phyloP scores from a whole-genome alignment of 202 grass and related monocot species.

The Digitaria exilis region DNA sequence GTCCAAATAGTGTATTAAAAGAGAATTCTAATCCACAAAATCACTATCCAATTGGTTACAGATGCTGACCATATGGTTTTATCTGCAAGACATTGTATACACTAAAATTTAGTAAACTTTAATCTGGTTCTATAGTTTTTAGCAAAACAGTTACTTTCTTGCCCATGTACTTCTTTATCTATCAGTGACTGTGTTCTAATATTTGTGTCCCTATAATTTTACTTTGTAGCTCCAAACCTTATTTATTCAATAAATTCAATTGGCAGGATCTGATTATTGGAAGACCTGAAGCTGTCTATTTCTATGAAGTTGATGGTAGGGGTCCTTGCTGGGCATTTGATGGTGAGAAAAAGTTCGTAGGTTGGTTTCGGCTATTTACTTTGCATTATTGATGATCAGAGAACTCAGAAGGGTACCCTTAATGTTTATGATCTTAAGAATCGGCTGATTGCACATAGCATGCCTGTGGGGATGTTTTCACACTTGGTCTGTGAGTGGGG shows the following conservation, averaged over 20 bases:
- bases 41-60: constrained; percentile 22
- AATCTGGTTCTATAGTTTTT: constrained; percentile 4
- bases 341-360: constrained; percentile 89
- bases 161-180: constrained; percentile 1
- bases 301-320: constrained; percentile 92
- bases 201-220: constrained; percentile 7
- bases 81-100: neutral
- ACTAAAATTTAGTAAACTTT: constrained; percentile 9
- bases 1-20: neutral
- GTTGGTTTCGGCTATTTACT: constrained; percentile 97
- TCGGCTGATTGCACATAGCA: constrained; percentile 86
- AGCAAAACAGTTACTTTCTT: neutral
- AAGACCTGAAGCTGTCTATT: constrained; percentile 98
- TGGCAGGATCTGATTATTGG: constrained; percentile 87
- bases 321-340: constrained; percentile 98
- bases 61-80: neutral
- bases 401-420: constrained; percentile 69
- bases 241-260: constrained; percentile 18
- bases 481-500: constrained; percentile 90
- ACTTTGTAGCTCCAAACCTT: constrained; percentile 5
- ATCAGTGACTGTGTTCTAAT: neutral
- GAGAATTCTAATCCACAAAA: neutral
- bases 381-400: constrained; percentile 81
- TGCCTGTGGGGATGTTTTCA: constrained; percentile 83
- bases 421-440: constrained; percentile 96